A percentile compares a stretch with the other conserved stretches of the same genome.
These are phyloP conservation scores for Entophlyctis luteolus DNA, from an alignment of 192 early-diverging fungal species.

Conservation along the genomic window DNA sequence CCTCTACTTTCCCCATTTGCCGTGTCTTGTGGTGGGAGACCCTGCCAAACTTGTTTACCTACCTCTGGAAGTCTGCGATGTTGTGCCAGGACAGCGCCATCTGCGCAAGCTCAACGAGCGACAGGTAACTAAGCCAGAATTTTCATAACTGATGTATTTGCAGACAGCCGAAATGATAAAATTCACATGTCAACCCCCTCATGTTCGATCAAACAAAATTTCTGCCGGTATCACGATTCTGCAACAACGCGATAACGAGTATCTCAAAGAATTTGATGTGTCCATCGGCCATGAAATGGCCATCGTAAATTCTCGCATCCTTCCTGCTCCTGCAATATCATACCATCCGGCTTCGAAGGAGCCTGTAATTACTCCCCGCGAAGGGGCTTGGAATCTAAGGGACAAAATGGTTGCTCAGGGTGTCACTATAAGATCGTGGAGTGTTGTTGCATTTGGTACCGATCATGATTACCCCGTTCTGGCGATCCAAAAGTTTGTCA, in stretches of 20 bases:
- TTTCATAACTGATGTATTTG: too few species aligned
- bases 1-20: slow-evolving; percentile 75
- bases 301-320: slow-evolving; percentile 69
- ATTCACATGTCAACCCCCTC: slow-evolving; percentile 80
- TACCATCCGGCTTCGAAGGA: slow-evolving; percentile 65
- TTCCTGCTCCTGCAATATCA: slow-evolving; percentile 72
- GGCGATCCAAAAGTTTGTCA: slow-evolving; percentile 70
- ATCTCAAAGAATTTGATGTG: slow-evolving; percentile 75
- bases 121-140: slow-evolving; percentile 35
- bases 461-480: slow-evolving; percentile 46
- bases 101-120: slow-evolving; percentile 76
- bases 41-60: slow-evolving; percentile 60
- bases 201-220: slow-evolving; percentile 81
- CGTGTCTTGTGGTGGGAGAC: slow-evolving; percentile 66
- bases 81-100: slow-evolving; percentile 79
- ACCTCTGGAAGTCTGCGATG: slow-evolving; percentile 87
- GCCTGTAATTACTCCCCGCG: slow-evolving; percentile 53
- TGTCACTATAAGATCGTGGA: slow-evolving; percentile 72
- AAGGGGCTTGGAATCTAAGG: slow-evolving; percentile 86
- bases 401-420: slow-evolving; percentile 76
- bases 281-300: slow-evolving; percentile 61
- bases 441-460: slow-evolving; percentile 71
- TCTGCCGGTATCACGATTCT: slow-evolving; percentile 66
- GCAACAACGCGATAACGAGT: slow-evolving; percentile 65
- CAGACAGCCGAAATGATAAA: slow-evolving; percentile 95